Evolutionary conservation across 2,329 filamentous ascomycete genomes (phyloP).

Genomic region (Triangularia verruculosa): DNA sequence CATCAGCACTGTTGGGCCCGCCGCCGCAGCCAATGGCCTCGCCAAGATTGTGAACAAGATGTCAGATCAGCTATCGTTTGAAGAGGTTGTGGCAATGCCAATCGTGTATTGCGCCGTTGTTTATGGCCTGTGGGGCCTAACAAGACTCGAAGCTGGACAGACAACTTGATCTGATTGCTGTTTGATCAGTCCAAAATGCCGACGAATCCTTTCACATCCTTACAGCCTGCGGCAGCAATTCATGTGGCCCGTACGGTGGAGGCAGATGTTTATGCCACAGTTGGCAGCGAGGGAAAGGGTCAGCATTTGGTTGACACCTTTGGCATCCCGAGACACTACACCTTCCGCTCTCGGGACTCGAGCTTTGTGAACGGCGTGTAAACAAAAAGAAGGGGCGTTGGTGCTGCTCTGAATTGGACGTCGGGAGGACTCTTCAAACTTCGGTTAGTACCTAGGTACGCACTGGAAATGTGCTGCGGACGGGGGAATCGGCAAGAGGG

Average conservation of each 20-base stretch:
- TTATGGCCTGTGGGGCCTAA: constrained; percentile 30
- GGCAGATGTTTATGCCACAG: constrained; percentile 38
- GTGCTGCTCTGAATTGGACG: constrained; percentile 42
- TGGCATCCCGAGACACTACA: constrained; percentile 32
- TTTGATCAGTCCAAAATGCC: no score
- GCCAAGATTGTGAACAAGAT: constrained; percentile 19
- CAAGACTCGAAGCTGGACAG: constrained; percentile 22
- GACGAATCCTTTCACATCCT: constrained; percentile 29
- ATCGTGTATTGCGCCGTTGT: constrained; percentile 23
- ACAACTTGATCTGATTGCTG: no score
- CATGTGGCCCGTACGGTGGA: constrained; percentile 31
- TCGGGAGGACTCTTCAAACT: constrained; percentile 40
- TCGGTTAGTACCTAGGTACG: constrained; percentile 21
- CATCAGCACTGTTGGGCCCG: not conserved
- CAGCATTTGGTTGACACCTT: constrained; percentile 31
- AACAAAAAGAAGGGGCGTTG: constrained; percentile 35
- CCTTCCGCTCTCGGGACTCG: constrained; percentile 35
- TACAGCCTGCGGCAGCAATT: constrained; percentile 32
- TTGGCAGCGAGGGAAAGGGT: constrained; percentile 37
- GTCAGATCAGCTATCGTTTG: not conserved
- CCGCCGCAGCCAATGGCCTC: constrained; percentile 24
- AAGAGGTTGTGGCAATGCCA: not conserved
- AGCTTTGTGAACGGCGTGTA: constrained; percentile 34
- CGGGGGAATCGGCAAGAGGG: constrained; percentile 19
- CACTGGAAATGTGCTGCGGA: constrained; percentile 38